phyloP scores from a whole-genome alignment of 1,284 basidiomycete genomes.

The Nidula niveotomentosa region DNA sequence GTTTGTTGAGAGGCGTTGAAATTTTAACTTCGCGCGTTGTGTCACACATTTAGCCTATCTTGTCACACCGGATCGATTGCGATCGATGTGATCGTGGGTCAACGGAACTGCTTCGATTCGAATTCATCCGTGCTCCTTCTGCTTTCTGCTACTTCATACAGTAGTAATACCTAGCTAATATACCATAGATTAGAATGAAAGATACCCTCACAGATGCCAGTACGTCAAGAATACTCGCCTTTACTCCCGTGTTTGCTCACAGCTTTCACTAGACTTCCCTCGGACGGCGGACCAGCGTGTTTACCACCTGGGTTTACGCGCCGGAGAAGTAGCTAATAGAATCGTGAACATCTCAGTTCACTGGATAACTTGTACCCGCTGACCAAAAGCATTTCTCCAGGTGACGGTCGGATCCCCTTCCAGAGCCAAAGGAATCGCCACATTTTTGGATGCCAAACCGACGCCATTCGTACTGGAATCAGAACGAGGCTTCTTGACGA shows the following conservation, averaged over 20 bases:
- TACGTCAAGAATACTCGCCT: conserved; percentile 27
- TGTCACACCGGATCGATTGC: no score
- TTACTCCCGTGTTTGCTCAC: conserved; percentile 4
- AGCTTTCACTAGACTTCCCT: conserved; percentile 63
- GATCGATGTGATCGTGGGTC: no score
- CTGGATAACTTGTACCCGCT: neutral
- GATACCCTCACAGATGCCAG: conserved; percentile 59
- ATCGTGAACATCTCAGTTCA: conserved; percentile 49
- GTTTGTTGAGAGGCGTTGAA: no score
- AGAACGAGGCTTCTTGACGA: conserved; percentile 78
- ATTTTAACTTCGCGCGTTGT: no score
- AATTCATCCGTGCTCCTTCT: neutral
- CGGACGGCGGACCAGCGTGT: conserved; percentile 69
- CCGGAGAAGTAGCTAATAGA: conserved; percentile 80
- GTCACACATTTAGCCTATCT: no score
- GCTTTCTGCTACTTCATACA: neutral
- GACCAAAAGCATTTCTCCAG: conserved; percentile 29
- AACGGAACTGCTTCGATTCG: neutral
- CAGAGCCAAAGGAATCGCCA: conserved; percentile 62
- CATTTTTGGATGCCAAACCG: conserved; percentile 57
- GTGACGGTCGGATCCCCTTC: conserved; percentile 77
- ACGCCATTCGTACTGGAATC: conserved; percentile 64
- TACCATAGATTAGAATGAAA: conserved; percentile 42
- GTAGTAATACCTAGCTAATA: neutral
- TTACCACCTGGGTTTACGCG: conserved; percentile 74